These are phyloP conservation scores for Ceratopteris richardii DNA, from an alignment of 75 land plant species.

Conservation along the genomic window DNA sequence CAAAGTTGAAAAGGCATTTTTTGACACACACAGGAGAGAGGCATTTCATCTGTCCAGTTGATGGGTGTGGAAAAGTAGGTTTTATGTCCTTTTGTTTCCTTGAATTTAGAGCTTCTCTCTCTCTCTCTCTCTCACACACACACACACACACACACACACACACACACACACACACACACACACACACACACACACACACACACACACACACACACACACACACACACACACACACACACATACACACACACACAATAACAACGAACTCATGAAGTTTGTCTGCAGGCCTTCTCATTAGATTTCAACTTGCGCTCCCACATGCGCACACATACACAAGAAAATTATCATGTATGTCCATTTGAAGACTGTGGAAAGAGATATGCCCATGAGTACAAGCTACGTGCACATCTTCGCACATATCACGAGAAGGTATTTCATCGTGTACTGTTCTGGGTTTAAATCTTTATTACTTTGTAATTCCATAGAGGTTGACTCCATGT, in stretches of 20 bases:
- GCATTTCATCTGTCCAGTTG: conserved; percentile 69
- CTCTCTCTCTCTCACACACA: too few relatives aligned
- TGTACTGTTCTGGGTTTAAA: too few relatives aligned
- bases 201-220: too few relatives aligned
- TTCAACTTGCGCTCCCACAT: conserved; percentile 95
- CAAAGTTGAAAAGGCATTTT: conserved; percentile 86
- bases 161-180: too few relatives aligned
- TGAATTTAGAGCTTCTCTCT: too few relatives aligned
- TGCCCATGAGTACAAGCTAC: conserved; percentile 93
- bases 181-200: too few relatives aligned
- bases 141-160: too few relatives aligned
- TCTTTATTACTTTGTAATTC: conserved; percentile 4
- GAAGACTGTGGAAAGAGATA: conserved; percentile 93
- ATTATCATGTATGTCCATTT: conserved; percentile 88
- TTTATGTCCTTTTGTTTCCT: neutral
- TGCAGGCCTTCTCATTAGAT: conserved; percentile 96
- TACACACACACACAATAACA: too few relatives aligned
- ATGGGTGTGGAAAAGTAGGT: conserved; percentile 98
- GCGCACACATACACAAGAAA: conserved; percentile 93
- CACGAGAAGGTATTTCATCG: conserved; percentile 79
- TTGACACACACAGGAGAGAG: conserved; percentile 95
- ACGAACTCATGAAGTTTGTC: neutral
- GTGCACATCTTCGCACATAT: conserved; percentile 64
- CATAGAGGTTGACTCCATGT: neutral
- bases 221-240: too few relatives aligned